Evolutionary conservation across 768 basidiomycete genomes (phyloP), one percentile per base, ranked within the genome.

Genomic region (Suillus tomentosus): DNA sequence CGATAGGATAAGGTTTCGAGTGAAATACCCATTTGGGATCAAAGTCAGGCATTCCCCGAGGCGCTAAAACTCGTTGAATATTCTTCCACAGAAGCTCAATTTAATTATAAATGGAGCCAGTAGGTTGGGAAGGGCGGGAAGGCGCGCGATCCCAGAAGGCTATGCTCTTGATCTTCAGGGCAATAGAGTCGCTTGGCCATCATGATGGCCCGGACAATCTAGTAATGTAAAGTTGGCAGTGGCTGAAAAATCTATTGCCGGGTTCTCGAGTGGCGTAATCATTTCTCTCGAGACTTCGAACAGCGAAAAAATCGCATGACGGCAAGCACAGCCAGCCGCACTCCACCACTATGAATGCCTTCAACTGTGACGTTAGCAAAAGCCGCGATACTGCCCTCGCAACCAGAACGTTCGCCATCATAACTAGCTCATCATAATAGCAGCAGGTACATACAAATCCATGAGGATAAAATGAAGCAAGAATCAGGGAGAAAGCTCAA

Each of bases 401-500:
- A 50, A 61, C 60, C 55, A 31, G 11, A 22, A 37, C 5, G 13
- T 62, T 48, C 3, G 13, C 27, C 15, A 22, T 57, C 47, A 59
- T 36, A 37, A 13, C 34, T 15, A 62, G 19, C 57, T 66, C 48
- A 64, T 63, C 45, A 22, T 55, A 7, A n/a, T 59, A 53, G 48
- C 51, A 61, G 53, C 64, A 59, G 56, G 64, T 67, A 68, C 65
- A 73, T 71, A 66, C 63, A 68, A 73, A 67, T 56, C 57, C n/a
- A 15, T 36, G 54, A n/a, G 22, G 56, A 31, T 9, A 9, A 51
- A 27, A 31, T 31, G 61, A 65, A 57, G 4, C 55, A 62, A 50
- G 47, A 64, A 67, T 64, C 65, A 72, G 63, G 45, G 50, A 66
- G 73, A 67, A 66, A 64, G 68, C 67, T 65, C 62, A 62, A 70